These are phyloP conservation scores for Salix arbutifolia DNA, from an alignment of 345 rosid genomes.

Conservation along the genomic window DNA sequence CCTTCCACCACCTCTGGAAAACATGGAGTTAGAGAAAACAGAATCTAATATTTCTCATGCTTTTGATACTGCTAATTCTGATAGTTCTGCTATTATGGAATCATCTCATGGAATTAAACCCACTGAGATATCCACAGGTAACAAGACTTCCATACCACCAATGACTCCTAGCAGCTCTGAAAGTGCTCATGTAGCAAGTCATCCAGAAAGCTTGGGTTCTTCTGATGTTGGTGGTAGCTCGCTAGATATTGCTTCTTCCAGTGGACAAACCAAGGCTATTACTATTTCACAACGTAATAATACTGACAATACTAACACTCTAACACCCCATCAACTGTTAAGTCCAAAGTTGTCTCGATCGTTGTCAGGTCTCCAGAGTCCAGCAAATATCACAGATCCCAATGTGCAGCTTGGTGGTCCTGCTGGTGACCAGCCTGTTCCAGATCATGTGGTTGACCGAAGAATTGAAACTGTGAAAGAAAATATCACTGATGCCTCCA, in stretches of 20 bases:
- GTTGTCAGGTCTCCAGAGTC: constrained; percentile 26
- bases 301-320: not conserved
- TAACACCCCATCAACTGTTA: constrained; percentile 14
- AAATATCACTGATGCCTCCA: constrained; percentile 24
- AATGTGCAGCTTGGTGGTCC: constrained; percentile 28
- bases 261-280: constrained; percentile 30
- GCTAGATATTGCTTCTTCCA: constrained; percentile 24
- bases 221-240: constrained; percentile 31
- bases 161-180: constrained; percentile 26
- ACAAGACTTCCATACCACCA: constrained; percentile 14
- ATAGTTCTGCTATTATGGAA: constrained; percentile 28
- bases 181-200: constrained; percentile 19
- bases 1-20: constrained; percentile 63
- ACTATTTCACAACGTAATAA: constrained; percentile 26
- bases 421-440: constrained; percentile 19
- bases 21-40: constrained; percentile 45
- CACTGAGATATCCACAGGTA: constrained; percentile 23
- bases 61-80: constrained; percentile 28
- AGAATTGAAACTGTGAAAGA: constrained; percentile 4
- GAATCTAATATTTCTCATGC: constrained; percentile 35
- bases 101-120: constrained; percentile 32
- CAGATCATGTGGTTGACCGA: constrained; percentile 18
- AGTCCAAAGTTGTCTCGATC: constrained; percentile 19
- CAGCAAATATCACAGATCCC: constrained; percentile 30
- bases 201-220: constrained; percentile 35